These are phyloP conservation scores for Aspergillus fijiensis DNA, from an alignment of 2,329 filamentous ascomycete genomes.

Conservation along the genomic window DNA sequence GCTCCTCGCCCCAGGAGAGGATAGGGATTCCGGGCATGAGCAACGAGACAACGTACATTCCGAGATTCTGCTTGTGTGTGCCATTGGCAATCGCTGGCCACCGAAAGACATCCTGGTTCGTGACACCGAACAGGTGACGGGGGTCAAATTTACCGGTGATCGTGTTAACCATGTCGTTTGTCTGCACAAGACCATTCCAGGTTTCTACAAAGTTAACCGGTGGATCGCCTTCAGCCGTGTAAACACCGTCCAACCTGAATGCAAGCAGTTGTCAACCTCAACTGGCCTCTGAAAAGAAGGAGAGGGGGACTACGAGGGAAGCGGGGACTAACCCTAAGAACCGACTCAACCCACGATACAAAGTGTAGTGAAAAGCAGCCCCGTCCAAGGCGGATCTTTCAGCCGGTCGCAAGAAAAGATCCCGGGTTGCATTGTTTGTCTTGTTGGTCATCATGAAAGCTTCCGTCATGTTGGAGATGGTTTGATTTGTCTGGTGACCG, in stretches of 20 bases:
- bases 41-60: conserved; percentile 57
- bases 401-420: conserved; percentile 52
- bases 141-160: conserved; percentile 59
- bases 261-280: neutral
- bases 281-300: neutral
- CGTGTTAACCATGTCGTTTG: conserved; percentile 60
- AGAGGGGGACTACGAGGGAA: too few species aligned
- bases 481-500: conserved; percentile 56
- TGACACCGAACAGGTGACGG: conserved; percentile 62
- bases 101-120: conserved; percentile 64
- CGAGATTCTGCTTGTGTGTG: conserved; percentile 56
- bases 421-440: neutral
- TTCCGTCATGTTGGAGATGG: conserved; percentile 48
- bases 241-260: conserved; percentile 52
- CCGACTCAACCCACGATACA: conserved; percentile 59
- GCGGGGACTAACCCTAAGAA: conserved; percentile 48
- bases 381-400: conserved; percentile 56
- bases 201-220: conserved; percentile 53
- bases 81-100: conserved; percentile 62
- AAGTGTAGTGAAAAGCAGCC: conserved; percentile 62
- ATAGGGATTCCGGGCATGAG: conserved; percentile 61
- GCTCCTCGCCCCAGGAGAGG: conserved; percentile 63
- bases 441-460: conserved; percentile 31
- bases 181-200: conserved; percentile 56
- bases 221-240: conserved; percentile 53